Conservation (phyloP, 805 yeast genomes). For the Candida tallmaniae region DNA sequence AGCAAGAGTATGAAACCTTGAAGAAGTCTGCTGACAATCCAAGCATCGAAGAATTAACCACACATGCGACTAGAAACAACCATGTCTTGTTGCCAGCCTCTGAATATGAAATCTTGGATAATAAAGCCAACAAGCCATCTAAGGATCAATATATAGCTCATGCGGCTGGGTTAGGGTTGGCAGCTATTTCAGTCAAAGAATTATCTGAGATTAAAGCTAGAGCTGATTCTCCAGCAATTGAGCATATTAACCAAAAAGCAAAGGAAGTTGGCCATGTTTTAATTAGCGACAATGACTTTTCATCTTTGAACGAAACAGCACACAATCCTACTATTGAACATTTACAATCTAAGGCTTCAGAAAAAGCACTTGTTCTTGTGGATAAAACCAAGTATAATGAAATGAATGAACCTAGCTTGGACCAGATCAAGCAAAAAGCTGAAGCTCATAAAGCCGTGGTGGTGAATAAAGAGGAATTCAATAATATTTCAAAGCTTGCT, state of each 20-base stretch:
- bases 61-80: slow-evolving; percentile 14
- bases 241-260: slow-evolving; percentile 16
- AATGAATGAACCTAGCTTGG: slow-evolving; percentile 9
- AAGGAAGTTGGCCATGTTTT: slow-evolving; percentile 11
- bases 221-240: slow-evolving; percentile 8
- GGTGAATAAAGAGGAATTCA: not conserved
- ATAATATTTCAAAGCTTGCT: slow-evolving; percentile 1
- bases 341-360: slow-evolving; percentile 2
- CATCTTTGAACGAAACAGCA: slow-evolving; percentile 8
- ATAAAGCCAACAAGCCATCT: slow-evolving; percentile 13
- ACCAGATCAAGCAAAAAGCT: slow-evolving; percentile 16
- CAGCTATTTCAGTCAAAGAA: slow-evolving; percentile 10
- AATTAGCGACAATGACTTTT: slow-evolving; percentile 9
- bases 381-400: slow-evolving; percentile 1
- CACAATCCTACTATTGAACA: slow-evolving; percentile 8
- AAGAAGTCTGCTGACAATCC: slow-evolving; percentile 16
- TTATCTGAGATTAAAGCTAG: not conserved
- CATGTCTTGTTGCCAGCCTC: slow-evolving; percentile 14
- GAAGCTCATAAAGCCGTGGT: not conserved
- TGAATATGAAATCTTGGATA: slow-evolving; percentile 16
- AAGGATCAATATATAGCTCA: slow-evolving; percentile 12
- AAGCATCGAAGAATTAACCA: slow-evolving; percentile 18
- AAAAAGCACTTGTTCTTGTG: not conserved
- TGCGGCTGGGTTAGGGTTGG: slow-evolving; percentile 9
- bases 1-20: slow-evolving; percentile 2